These are phyloP conservation scores for Aureobasidium sp. DNA, from an alignment of 2,329 filamentous ascomycete species.

Conservation along the genomic window DNA sequence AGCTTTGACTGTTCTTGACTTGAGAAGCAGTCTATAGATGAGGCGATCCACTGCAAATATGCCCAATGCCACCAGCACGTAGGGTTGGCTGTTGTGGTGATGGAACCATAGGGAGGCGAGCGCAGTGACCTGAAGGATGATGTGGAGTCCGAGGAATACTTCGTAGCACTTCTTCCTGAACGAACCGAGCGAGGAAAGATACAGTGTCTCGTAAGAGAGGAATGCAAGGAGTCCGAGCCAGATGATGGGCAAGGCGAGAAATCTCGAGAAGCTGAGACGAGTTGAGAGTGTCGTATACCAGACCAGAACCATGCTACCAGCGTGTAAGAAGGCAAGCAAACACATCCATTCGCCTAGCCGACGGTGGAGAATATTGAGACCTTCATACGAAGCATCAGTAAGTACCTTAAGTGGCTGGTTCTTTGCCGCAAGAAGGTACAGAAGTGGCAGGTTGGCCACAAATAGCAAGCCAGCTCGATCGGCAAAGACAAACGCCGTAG, in stretches of 20 bases:
- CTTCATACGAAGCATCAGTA: slow-evolving; percentile 58
- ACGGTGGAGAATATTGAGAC: slow-evolving; percentile 57
- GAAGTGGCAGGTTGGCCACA: slow-evolving; percentile 42
- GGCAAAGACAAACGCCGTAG: slow-evolving; percentile 49
- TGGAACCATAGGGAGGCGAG: slow-evolving; percentile 54
- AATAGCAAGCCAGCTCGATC: slow-evolving; percentile 50
- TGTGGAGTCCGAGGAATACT: slow-evolving; percentile 51
- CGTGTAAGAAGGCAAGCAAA: slow-evolving; percentile 50
- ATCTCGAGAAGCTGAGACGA: slow-evolving; percentile 36
- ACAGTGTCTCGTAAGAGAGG: slow-evolving; percentile 52
- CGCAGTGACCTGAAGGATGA: slow-evolving; percentile 48
- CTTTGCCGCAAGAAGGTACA: slow-evolving; percentile 59
- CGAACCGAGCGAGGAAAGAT: slow-evolving; percentile 51
- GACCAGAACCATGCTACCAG: slow-evolving; percentile 44
- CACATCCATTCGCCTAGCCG: slow-evolving; percentile 55
- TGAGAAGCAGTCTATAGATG: slow-evolving; percentile 48
- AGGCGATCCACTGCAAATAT: slow-evolving; percentile 53
- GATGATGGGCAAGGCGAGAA: slow-evolving; percentile 46
- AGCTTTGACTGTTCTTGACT: slow-evolving; percentile 41
- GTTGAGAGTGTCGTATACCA: slow-evolving; percentile 48
- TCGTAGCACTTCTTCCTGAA: slow-evolving; percentile 57
- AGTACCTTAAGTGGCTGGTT: slow-evolving; percentile 55
- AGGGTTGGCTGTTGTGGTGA: slow-evolving; percentile 44
- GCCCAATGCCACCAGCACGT: slow-evolving; percentile 43
- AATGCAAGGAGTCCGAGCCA: slow-evolving; percentile 49